Evolutionary conservation across 345 rosid species (phyloP).

Genomic region (Pistacia vera): DNA sequence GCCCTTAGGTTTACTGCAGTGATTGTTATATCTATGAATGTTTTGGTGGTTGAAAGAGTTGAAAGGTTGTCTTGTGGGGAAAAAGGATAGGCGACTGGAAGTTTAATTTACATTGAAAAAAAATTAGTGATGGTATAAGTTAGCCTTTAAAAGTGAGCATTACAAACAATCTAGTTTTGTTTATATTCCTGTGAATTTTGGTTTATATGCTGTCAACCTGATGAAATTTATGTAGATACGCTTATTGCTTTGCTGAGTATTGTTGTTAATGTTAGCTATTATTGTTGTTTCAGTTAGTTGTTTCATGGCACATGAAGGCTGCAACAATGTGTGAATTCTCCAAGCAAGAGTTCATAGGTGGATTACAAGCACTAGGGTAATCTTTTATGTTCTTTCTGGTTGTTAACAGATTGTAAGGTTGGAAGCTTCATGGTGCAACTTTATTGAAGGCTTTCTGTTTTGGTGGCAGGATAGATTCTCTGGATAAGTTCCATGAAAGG

Average conservation of each 20-base stretch:
- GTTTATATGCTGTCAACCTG: conserved; percentile 1
- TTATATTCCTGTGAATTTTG: background rate
- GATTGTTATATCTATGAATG: too few species aligned
- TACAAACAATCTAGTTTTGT: background rate
- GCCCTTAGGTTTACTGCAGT: too few species aligned
- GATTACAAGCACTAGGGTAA: conserved; percentile 87
- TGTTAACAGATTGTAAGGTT: conserved; percentile 3
- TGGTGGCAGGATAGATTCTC: conserved; percentile 85
- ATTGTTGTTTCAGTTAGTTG: conserved; percentile 65
- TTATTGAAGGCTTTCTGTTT: conserved; percentile 28
- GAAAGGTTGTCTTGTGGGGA: too few species aligned
- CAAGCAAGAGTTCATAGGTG: conserved; percentile 82
- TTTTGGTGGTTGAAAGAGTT: too few species aligned
- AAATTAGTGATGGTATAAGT: too few species aligned
- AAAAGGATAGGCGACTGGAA: too few species aligned
- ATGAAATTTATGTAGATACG: background rate
- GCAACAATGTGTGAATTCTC: conserved; percentile 97
- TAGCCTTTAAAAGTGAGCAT: background rate
- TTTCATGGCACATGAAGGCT: conserved; percentile 99
- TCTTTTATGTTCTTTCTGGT: conserved; percentile 15
- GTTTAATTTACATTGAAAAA: too few species aligned
- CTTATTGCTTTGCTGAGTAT: background rate
- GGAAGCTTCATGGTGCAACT: conserved; percentile 12
- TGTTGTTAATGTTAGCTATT: conserved; percentile 4
- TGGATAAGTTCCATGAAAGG: conserved; percentile 82